These are phyloP conservation scores for Rubroshorea leprosula DNA, from an alignment of 345 rosid species.

Conservation along the genomic window DNA sequence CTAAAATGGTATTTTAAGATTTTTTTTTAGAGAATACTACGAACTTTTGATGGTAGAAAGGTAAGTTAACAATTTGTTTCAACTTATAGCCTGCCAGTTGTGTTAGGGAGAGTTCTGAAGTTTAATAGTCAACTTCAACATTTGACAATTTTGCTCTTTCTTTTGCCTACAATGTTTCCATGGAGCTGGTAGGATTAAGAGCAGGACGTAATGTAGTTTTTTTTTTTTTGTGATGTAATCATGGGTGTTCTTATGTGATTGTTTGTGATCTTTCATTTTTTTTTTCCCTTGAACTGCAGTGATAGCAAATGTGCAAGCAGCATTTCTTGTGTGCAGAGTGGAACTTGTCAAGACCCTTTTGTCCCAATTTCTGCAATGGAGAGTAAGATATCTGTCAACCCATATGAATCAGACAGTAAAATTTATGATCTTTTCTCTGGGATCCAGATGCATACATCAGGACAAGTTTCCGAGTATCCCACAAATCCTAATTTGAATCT, in stretches of 20 bases:
- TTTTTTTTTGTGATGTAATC: no score
- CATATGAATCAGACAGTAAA: conserved; percentile 25
- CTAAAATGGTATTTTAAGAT: no score
- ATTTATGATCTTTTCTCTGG: conserved; percentile 22
- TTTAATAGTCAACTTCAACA: no score
- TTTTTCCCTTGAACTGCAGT: conserved; percentile 25
- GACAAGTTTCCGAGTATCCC: conserved; percentile 41
- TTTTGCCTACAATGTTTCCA: neutral
- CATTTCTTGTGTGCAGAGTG: conserved; percentile 18
- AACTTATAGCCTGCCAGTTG: no score
- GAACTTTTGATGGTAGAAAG: no score
- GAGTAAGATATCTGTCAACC: conserved; percentile 20
- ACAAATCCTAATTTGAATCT: conserved; percentile 32
- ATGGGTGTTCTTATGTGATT: neutral
- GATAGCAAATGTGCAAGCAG: conserved; percentile 24
- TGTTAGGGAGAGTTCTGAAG: no score
- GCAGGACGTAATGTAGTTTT: neutral
- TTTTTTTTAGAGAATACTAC: no score
- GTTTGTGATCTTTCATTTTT: neutral
- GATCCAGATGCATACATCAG: conserved; percentile 22
- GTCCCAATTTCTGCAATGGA: conserved; percentile 23
- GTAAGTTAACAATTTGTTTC: no score
- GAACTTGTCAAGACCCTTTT: conserved; percentile 28
- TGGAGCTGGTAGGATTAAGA: neutral
- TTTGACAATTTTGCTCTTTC: no score